These are phyloP conservation scores for Anthracocystis walkeri DNA, from an alignment of 1,284 basidiomycete species.

Conservation along the genomic window DNA sequence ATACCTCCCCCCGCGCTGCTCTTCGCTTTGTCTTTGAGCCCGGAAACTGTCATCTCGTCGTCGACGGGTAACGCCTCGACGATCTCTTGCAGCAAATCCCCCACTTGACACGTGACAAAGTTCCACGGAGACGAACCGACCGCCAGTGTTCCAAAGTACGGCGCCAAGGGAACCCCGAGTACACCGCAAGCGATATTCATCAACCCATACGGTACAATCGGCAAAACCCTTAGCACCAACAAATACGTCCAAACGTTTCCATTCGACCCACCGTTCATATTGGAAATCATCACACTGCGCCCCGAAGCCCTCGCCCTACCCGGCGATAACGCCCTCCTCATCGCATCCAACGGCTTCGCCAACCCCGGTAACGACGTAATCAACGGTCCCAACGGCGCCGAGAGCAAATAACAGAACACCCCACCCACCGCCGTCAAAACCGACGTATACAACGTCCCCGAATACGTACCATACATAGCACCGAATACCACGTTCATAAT, in stretches of 20 bases:
- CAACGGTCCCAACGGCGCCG: conserved; percentile 56
- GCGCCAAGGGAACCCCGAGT: conserved; percentile 64
- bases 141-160: conserved; percentile 61
- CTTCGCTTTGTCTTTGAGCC: conserved; percentile 27
- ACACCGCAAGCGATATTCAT: conserved; percentile 69
- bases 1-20: conserved; percentile 54
- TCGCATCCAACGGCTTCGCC: conserved; percentile 60
- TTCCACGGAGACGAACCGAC: conserved; percentile 68
- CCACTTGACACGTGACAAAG: conserved; percentile 66
- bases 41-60: conserved; percentile 29
- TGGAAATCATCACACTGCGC: conserved; percentile 48
- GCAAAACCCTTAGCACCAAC: conserved; percentile 64
- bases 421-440: conserved; percentile 66
- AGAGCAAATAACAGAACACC: conserved; percentile 63
- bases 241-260: conserved; percentile 64
- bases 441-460: conserved; percentile 63
- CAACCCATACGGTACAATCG: conserved; percentile 66
- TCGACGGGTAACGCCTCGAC: conserved; percentile 53
- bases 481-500: conserved; percentile 69
- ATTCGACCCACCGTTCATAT: conserved; percentile 17
- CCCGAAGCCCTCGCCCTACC: conserved; percentile 40
- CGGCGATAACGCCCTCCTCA: conserved; percentile 58
- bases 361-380: conserved; percentile 60
- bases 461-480: conserved; percentile 67
- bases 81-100: conserved; percentile 65